A percentile compares a stretch with the other conserved stretches of the same genome.
These are phyloP conservation scores for Oryza punctata DNA, from an alignment of 176 grass and related monocot genomes.

Conservation along the genomic window DNA sequence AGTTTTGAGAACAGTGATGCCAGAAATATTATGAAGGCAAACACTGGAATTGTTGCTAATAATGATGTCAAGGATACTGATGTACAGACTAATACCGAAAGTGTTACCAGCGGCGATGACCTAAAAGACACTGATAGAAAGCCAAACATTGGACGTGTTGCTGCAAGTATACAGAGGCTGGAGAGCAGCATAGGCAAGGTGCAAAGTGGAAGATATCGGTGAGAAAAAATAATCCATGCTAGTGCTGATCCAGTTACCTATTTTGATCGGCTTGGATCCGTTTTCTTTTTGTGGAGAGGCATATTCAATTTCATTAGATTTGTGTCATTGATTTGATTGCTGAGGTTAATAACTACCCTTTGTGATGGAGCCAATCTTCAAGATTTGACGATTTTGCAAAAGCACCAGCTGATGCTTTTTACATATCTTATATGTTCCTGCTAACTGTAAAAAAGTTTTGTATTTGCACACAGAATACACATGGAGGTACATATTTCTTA, in stretches of 20 bases:
- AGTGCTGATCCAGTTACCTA: conserved; percentile 20
- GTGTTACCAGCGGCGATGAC: conserved; percentile 16
- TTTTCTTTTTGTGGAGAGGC: conserved; percentile 34
- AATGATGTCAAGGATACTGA: conserved; percentile 29
- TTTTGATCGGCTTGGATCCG: conserved; percentile 39
- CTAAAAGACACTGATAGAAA: conserved; percentile 29
- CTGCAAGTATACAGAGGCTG: conserved; percentile 58
- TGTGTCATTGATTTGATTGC: conserved; percentile 50
- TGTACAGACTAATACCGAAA: conserved; percentile 36
- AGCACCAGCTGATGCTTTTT: conserved; percentile 33
- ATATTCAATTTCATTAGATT: conserved; percentile 52
- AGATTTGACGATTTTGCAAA: conserved; percentile 38
- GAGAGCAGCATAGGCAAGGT: conserved; percentile 59
- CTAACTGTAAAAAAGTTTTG: conserved; percentile 55
- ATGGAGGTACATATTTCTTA: conserved; percentile 52
- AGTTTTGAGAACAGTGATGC: conserved; percentile 32
- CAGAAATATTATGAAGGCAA: conserved; percentile 9
- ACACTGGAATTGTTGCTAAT: conserved; percentile 25
- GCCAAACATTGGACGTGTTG: conserved; percentile 55
- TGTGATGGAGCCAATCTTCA: conserved; percentile 36
- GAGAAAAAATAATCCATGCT: conserved; percentile 39
- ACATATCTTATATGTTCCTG: conserved; percentile 40
- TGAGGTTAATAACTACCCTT: conserved; percentile 49
- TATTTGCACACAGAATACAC: conserved; percentile 49
- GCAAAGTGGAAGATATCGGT: conserved; percentile 45